phyloP scores from a whole-genome alignment of 2,329 filamentous ascomycete genomes.

The Verticillium klebahnii region DNA sequence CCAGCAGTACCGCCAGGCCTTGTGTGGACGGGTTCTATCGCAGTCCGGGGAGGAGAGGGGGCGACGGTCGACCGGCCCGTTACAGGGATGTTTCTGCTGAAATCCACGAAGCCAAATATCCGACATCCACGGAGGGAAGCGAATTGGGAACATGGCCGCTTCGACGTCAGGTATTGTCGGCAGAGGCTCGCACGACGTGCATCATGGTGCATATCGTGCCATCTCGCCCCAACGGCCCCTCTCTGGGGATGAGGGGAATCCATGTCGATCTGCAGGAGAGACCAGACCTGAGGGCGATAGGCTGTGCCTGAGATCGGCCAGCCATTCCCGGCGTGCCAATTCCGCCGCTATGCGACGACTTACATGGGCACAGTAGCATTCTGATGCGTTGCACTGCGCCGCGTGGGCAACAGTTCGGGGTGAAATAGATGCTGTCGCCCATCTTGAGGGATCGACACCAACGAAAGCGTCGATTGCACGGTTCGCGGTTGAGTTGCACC shows the following conservation, averaged over 20 bases:
- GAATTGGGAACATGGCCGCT: background rate
- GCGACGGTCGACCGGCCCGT: background rate
- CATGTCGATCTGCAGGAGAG: background rate
- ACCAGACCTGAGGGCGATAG: constrained; percentile 31
- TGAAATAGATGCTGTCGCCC: constrained; percentile 1
- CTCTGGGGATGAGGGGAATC: background rate
- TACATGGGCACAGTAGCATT: background rate
- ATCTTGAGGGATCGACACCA: background rate
- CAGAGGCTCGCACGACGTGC: background rate
- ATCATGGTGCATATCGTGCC: background rate
- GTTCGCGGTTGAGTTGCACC: background rate
- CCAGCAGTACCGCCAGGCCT: background rate
- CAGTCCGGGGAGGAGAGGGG: background rate
- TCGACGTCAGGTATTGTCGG: background rate
- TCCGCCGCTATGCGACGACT: constrained; percentile 6
- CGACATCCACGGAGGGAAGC: background rate
- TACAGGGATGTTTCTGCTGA: background rate
- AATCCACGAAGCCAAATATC: background rate
- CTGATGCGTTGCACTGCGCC: background rate
- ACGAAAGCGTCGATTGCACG: no score
- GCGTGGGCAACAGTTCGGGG: background rate
- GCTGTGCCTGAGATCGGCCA: constrained; percentile 39
- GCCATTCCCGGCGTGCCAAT: constrained; percentile 9
- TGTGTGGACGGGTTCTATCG: background rate
- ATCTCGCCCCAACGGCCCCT: background rate